phyloP scores from a whole-genome alignment of 177 flowering plant genomes.

The Vitis hybrid region DNA sequence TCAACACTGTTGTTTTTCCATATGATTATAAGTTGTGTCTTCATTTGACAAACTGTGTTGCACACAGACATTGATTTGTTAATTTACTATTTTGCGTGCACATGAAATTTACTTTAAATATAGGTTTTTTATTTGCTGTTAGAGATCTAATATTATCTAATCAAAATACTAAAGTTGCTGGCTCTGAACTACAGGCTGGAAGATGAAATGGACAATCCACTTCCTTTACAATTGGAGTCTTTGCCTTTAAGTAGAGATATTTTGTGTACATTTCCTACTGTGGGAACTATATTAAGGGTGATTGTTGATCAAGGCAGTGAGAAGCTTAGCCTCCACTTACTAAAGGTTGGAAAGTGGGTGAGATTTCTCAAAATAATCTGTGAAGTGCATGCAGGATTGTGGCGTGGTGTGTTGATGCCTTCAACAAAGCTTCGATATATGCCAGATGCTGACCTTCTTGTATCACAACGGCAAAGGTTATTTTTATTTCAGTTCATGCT shows the following conservation, averaged over 20 bases:
- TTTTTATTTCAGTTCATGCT: neutral
- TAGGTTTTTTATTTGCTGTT: neutral
- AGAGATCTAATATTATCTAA: neutral
- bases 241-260: slow-evolving; percentile 29
- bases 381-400: slow-evolving; percentile 35
- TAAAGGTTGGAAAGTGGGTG: slow-evolving; percentile 37
- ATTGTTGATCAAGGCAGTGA: slow-evolving; percentile 12
- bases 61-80: no score
- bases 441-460: slow-evolving; percentile 19
- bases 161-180: neutral
- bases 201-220: slow-evolving; percentile 28
- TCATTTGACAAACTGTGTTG: neutral
- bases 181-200: slow-evolving; percentile 22
- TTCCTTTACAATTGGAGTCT: slow-evolving; percentile 33
- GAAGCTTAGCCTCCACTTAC: slow-evolving; percentile 17
- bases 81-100: neutral
- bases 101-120: neutral
- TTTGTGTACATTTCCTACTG: slow-evolving; percentile 32
- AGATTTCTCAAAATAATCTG: slow-evolving; percentile 27
- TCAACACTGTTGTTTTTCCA: no score
- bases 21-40: neutral
- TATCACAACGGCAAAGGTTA: slow-evolving; percentile 24
- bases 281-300: slow-evolving; percentile 43
- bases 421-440: slow-evolving; percentile 26
- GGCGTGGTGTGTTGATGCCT: slow-evolving; percentile 31